Percentiles rank a stretch among this genome's conserved stretches.
Conservation (phyloP, 192 early-diverging fungal species). For the Oehlia diaphana region DNA sequence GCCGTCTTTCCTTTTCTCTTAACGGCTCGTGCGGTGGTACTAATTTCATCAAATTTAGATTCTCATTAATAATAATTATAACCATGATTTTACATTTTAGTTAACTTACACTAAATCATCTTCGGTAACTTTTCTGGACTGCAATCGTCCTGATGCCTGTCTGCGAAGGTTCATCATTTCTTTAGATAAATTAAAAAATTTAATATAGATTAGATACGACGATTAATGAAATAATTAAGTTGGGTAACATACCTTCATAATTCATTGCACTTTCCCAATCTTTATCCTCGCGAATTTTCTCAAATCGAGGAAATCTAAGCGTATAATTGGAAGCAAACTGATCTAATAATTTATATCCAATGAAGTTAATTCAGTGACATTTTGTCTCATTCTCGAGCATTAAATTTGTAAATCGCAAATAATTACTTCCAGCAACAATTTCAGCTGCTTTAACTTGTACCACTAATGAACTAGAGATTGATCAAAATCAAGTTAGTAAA, state of each 20-base stretch:
- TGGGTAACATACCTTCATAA: conserved; percentile 31
- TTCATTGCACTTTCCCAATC: conserved; percentile 47
- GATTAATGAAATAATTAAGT: neutral
- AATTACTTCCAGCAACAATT: conserved; percentile 18
- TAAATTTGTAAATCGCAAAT: neutral
- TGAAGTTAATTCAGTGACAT: neutral
- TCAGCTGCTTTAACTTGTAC: conserved; percentile 25
- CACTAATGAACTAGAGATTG: neutral
- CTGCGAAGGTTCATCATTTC: conserved; percentile 30
- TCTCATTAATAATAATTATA: too few relatives aligned
- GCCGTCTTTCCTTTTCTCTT: neutral
- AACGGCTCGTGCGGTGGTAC: neutral
- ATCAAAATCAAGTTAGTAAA: neutral
- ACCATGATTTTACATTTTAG: too few relatives aligned
- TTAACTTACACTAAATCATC: conserved; percentile 17
- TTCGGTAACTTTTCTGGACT: conserved; percentile 23
- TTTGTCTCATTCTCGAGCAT: neutral
- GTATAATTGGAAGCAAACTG: conserved; percentile 63
- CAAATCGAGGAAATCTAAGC: conserved; percentile 77
- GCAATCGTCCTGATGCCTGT: conserved; percentile 5
- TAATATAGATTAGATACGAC: conserved; percentile 1
- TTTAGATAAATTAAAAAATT: neutral
- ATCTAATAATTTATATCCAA: conserved; percentile 36
- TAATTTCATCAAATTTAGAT: neutral
- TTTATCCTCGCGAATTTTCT: conserved; percentile 69